Conservation (phyloP, 768 basidiomycete genomes). For the Tricholoma matsutake region DNA sequence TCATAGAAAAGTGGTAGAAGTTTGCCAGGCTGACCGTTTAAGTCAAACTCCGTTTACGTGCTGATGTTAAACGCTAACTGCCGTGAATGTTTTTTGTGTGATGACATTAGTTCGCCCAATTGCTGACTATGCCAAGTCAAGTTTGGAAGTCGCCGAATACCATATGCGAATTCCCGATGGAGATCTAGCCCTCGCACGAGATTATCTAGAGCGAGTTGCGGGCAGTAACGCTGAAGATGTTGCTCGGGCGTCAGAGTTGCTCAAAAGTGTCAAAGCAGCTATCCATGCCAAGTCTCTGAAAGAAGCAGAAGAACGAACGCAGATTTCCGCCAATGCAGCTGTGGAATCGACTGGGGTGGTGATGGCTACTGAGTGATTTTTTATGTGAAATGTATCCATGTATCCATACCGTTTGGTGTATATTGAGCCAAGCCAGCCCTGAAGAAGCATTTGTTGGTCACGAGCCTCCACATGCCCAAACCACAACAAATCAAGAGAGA, state of each 20-base stretch:
- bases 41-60: constrained; percentile 21
- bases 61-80: constrained; percentile 19
- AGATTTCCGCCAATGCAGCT: constrained; percentile 3
- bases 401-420: not conserved
- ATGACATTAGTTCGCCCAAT: constrained; percentile 55
- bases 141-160: constrained; percentile 79
- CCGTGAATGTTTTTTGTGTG: constrained; percentile 10
- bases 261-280: constrained; percentile 51
- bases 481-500: constrained; percentile 36
- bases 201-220: constrained; percentile 72
- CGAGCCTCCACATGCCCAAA: constrained; percentile 37
- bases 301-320: constrained; percentile 14
- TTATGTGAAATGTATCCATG: not conserved
- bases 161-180: constrained; percentile 62
- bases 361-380: constrained; percentile 5
- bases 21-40: constrained; percentile 60
- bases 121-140: constrained; percentile 80
- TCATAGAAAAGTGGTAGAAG: constrained; percentile 77
- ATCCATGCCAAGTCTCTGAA: constrained; percentile 25
- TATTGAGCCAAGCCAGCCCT: constrained; percentile 31
- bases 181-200: constrained; percentile 66
- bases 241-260: constrained; percentile 63
- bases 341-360: not conserved
- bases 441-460: constrained; percentile 31
- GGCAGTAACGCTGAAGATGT: constrained; percentile 83